Percentiles rank a stretch among this genome's conserved stretches.
These are phyloP conservation scores for Asterochloris sp. DNA, from an alignment of 139 green algal genomes.

Conservation along the genomic window DNA sequence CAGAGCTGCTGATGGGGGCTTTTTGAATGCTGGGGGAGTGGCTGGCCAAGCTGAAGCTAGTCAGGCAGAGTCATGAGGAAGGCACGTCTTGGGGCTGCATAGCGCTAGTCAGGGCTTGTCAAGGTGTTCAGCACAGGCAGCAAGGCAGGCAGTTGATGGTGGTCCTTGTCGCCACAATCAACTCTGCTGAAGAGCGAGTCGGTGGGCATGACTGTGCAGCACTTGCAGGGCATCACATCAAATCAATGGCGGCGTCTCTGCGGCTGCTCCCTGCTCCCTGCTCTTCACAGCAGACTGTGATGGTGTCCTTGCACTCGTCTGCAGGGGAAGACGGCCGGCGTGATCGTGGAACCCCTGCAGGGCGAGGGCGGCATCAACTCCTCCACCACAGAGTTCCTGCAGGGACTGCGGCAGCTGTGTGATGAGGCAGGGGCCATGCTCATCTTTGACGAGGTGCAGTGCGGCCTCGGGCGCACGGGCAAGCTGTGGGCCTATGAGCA, in stretches of 20 bases:
- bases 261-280: too few species aligned
- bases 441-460: constrained; percentile 97
- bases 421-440: constrained; percentile 91
- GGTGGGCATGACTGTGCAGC: neutral
- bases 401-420: constrained; percentile 85
- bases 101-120: too few species aligned
- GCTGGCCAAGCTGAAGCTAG: too few species aligned
- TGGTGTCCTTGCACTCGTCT: neutral
- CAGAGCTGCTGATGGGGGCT: too few species aligned
- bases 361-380: constrained; percentile 74
- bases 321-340: constrained; percentile 82
- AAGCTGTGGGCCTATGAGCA: constrained; percentile 91
- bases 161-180: too few species aligned
- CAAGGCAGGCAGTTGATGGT: too few species aligned
- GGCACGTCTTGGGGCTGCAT: too few species aligned
- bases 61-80: too few species aligned
- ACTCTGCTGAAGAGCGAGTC: too few species aligned
- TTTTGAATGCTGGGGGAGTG: too few species aligned
- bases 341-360: constrained; percentile 98
- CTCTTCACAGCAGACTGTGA: neutral
- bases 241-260: too few species aligned
- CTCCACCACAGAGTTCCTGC: constrained; percentile 59
- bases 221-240: neutral
- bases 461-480: constrained; percentile 78
- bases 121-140: too few species aligned